Base-by-base conservation (phyloP, 331 rosid species). In the Rosa hybrid region DNA sequence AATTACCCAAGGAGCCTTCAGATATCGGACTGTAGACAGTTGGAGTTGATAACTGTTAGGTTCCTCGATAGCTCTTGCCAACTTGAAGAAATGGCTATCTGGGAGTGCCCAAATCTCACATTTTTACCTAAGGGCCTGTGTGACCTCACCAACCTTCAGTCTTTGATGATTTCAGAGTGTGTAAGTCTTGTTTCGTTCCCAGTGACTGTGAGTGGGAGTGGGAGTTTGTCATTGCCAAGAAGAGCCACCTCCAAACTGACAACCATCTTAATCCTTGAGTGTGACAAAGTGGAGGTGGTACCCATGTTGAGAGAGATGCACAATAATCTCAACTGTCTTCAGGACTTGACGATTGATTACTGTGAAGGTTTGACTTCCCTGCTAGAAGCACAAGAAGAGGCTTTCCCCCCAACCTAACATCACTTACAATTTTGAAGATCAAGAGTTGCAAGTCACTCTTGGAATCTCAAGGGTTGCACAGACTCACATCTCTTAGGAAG, bases 101-200 rank as follows among this genome's bases (percentile, higher is more conserved):
- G 54, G 62, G 11, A 45, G 8, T 65, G 84, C 5, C 60, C 68
- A 72, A 84, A 84, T 21, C 81, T 80, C 30, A 38, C 18, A 64
- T 76, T 60, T 44, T 71, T 80, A 38, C 82, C 80, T 2, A 49
- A 53, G 48, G 81, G 78, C 41, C 4, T 83, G 12, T 56, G 42
- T 46, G 34, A 45, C 83, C 86, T 74, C 45, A n/a, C 68, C 51
- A 64, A 71, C 23, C 86, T 83, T 83, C 51, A 39, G 2, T 18
- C 25, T 5, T 56, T 56, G 54, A 49, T 12, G 16, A 49, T 49
- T 12, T 1, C 16, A 0, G 54, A 1, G 5, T 49, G 54, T 49
- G 17, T 0, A 49, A 49, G 54, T 12, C 54, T 49, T 12, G 54
- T 49, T 49, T 49, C 54, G 5, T 49, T 49, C 54, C 54, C 16